Evolutionary conservation across 305 asterid genomes (phyloP).

Genomic region (Caryopteris hybrid): DNA sequence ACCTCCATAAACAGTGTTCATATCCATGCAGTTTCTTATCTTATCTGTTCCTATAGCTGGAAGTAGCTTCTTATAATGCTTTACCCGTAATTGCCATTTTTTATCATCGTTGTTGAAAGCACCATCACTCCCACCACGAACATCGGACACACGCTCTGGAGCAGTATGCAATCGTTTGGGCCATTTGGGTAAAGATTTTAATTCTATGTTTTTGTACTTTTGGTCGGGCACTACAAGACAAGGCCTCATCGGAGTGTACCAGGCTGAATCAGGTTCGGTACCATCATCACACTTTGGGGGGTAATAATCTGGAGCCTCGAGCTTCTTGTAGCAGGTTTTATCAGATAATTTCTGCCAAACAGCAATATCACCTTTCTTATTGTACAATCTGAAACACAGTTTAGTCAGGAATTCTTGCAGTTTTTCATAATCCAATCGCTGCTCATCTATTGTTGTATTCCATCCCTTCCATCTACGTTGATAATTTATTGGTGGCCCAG

Average conservation of each 20-base stretch:
- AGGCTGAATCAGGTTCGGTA: conserved; percentile 61
- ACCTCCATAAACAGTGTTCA: conserved; percentile 58
- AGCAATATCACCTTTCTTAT: conserved; percentile 55
- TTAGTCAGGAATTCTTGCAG: conserved; percentile 60
- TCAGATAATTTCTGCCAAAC: conserved; percentile 61
- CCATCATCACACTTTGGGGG: conserved; percentile 59
- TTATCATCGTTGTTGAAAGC: conserved; percentile 36
- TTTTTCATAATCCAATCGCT: conserved; percentile 62
- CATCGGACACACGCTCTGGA: conserved; percentile 48
- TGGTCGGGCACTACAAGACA: conserved; percentile 44
- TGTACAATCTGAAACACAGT: conserved; percentile 56
- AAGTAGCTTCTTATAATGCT: conserved; percentile 49
- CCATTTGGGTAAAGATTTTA: conserved; percentile 45
- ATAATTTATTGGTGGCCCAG: conserved; percentile 96
- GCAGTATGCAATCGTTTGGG: conserved; percentile 43
- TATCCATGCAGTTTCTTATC: conserved; percentile 66
- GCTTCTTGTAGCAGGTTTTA: conserved; percentile 45
- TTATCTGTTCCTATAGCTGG: conserved; percentile 46
- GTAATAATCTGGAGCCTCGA: conserved; percentile 35
- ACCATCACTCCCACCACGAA: conserved; percentile 42
- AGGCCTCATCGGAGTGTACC: conserved; percentile 70
- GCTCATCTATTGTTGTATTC: conserved; percentile 84
- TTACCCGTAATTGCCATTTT: conserved; percentile 40
- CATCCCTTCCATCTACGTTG: conserved; percentile 87
- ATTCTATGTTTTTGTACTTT: conserved; percentile 20